These are phyloP conservation scores for Cucumis melo DNA, from an alignment of 306 rosid genomes.

Conservation along the genomic window DNA sequence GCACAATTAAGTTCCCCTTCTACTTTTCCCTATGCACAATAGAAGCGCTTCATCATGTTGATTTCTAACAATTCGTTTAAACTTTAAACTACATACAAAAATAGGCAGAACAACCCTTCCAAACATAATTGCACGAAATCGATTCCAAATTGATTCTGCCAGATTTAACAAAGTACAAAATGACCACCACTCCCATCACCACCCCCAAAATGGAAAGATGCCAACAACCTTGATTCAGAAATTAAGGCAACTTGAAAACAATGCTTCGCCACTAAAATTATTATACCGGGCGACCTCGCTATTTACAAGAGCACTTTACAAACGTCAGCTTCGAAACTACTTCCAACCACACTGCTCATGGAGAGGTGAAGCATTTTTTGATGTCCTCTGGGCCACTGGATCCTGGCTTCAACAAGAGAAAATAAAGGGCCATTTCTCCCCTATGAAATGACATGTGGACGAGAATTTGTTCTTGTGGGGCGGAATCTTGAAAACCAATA, in stretches of 20 bases:
- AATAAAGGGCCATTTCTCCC: not conserved
- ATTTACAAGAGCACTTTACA: not conserved
- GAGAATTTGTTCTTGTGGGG: not conserved
- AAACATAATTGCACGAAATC: not conserved
- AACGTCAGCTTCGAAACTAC: not conserved
- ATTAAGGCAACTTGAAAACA: not conserved
- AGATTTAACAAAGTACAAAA: not conserved
- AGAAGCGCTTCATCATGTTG: not conserved
- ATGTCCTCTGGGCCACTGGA: not conserved
- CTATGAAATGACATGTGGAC: not conserved
- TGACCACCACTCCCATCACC: not conserved
- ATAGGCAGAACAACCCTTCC: not conserved
- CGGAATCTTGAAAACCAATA: not conserved
- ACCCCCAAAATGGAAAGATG: not conserved
- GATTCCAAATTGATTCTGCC: not conserved
- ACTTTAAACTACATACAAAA: not conserved
- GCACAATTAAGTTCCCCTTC: conserved; percentile 4
- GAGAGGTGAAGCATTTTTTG: not conserved
- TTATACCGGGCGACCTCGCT: not conserved
- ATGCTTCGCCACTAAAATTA: not conserved
- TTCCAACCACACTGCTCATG: not conserved
- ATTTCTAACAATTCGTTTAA: not conserved
- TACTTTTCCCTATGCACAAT: not conserved
- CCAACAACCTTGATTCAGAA: not conserved
- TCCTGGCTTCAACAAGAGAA: not conserved